Evolutionary conservation across 257 asterid species (phyloP).

Genomic region (Henckelia pumila): DNA sequence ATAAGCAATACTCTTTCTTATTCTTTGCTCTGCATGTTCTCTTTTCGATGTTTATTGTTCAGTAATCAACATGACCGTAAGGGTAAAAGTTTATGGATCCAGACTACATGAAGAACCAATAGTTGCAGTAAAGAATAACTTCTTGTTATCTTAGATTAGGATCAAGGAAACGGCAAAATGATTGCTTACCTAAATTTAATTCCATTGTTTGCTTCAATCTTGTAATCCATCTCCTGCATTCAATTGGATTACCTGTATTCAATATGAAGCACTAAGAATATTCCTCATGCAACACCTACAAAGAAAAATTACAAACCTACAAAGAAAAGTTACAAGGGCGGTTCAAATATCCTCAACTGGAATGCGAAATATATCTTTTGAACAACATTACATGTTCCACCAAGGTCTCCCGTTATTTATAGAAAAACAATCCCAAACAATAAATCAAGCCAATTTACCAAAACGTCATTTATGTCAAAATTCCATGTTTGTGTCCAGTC

Average conservation of each 20-base stretch:
- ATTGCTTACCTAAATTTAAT: constrained; percentile 67
- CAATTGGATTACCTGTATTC: constrained; percentile 98
- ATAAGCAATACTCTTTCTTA: too few relatives aligned
- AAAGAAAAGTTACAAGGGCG: constrained; percentile 16
- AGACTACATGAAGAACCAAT: background rate
- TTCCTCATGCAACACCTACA: constrained; percentile 39
- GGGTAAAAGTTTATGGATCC: constrained; percentile 8
- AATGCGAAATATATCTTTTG: constrained; percentile 4
- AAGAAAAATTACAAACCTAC: constrained; percentile 18
- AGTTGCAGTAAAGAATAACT: background rate
- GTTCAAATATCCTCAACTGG: constrained; percentile 17
- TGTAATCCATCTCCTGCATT: constrained; percentile 99
- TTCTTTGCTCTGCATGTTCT: too few relatives aligned
- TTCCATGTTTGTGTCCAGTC: background rate
- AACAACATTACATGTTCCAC: constrained; percentile 13
- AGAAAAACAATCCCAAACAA: constrained; percentile 9
- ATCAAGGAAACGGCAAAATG: constrained; percentile 20
- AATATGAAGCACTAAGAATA: constrained; percentile 91
- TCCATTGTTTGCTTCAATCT: constrained; percentile 83
- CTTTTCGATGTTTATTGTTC: background rate
- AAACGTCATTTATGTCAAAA: constrained; percentile 6
- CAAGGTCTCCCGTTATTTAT: background rate
- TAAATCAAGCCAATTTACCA: constrained; percentile 19
- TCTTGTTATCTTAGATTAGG: constrained; percentile 13
- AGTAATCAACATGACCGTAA: background rate